A percentile compares a stretch with the other conserved stretches of the same genome.
phyloP scores from a whole-genome alignment of 148 eudicot genomes.

The Rhododendron williamsianum region DNA sequence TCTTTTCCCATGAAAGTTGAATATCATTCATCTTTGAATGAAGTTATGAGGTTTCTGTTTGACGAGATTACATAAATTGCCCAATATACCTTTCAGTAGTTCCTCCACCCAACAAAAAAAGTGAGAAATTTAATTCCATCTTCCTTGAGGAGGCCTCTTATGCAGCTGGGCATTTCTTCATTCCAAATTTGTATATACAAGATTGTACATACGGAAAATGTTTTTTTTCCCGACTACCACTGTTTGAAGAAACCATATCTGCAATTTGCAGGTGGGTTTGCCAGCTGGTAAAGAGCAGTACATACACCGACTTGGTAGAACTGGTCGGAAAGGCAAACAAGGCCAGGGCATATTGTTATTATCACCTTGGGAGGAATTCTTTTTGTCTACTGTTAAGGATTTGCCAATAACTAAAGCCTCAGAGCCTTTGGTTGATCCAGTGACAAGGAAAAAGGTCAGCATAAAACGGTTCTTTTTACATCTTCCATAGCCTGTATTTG shows the following conservation, averaged over 20 bases:
- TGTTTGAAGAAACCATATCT: neutral
- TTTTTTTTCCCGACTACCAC: neutral
- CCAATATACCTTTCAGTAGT: neutral
- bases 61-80: neutral
- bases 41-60: neutral
- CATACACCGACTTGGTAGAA: conserved; percentile 95
- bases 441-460: conserved; percentile 58
- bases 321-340: conserved; percentile 96
- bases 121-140: neutral
- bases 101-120: neutral
- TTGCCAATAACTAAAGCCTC: conserved; percentile 63
- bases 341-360: conserved; percentile 78
- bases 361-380: conserved; percentile 86
- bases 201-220: neutral
- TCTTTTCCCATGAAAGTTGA: neutral
- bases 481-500: neutral
- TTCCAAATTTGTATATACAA: neutral
- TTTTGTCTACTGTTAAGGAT: conserved; percentile 61
- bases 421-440: conserved; percentile 54
- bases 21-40: neutral
- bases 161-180: neutral
- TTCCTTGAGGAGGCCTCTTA: neutral
- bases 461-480: neutral
- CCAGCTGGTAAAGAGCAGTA: conserved; percentile 88
- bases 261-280: conserved; percentile 56